phyloP scores from a whole-genome alignment of 2,329 filamentous ascomycete genomes.

The Xylaria sp. region DNA sequence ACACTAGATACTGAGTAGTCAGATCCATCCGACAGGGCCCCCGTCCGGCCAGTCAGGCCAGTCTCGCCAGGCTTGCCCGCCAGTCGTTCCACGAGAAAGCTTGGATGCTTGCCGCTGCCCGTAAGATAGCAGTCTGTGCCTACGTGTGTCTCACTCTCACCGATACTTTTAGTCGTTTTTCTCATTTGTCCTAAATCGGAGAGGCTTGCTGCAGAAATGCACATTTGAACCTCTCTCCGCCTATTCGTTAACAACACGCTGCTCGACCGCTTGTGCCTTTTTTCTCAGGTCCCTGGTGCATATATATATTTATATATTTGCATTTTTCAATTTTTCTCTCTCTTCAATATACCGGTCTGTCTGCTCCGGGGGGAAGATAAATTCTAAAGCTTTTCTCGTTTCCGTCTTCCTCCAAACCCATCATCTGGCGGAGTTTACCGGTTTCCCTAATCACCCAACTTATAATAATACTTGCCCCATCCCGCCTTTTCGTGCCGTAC shows the following conservation, averaged over 20 bases:
- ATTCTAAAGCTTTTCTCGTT: slow-evolving; percentile 32
- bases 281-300: slow-evolving; percentile 38
- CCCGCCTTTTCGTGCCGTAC: slow-evolving; percentile 30
- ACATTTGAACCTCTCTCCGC: slow-evolving; percentile 43
- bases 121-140: slow-evolving; percentile 38
- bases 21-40: slow-evolving; percentile 39
- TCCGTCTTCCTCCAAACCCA: slow-evolving; percentile 34
- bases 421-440: slow-evolving; percentile 45
- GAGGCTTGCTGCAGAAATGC: slow-evolving; percentile 50
- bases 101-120: slow-evolving; percentile 36
- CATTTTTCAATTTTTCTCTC: slow-evolving; percentile 33
- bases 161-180: slow-evolving; percentile 48
- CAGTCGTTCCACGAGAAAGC: slow-evolving; percentile 36
- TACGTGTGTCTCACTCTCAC: slow-evolving; percentile 52
- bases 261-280: slow-evolving; percentile 38
- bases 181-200: slow-evolving; percentile 47
- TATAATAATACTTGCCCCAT: slow-evolving; percentile 30
- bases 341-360: slow-evolving; percentile 26
- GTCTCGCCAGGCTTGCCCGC: slow-evolving; percentile 33
- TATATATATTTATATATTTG: neutral
- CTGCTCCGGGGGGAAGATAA: slow-evolving; percentile 27
- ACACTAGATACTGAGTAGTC: slow-evolving; percentile 38
- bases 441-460: slow-evolving; percentile 9
- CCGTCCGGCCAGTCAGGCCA: slow-evolving; percentile 37
- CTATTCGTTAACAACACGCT: slow-evolving; percentile 44